Evolutionary conservation across 108 stramenopile genomes (phyloP).

Genomic region (Nitzschia sp.): DNA sequence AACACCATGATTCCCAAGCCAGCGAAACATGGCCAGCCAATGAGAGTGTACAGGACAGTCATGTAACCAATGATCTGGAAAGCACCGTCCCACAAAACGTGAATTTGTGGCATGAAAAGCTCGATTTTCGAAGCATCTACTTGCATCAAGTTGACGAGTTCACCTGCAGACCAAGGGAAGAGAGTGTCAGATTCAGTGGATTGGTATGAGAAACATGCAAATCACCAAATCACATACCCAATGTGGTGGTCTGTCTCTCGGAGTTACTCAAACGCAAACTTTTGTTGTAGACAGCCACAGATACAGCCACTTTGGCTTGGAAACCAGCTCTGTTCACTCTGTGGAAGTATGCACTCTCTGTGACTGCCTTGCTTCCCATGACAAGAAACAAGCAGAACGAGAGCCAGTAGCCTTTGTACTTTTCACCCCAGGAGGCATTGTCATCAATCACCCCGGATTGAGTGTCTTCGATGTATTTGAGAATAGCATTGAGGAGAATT

Average conservation of each 20-base stretch:
- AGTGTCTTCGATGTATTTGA: slow-evolving; percentile 59
- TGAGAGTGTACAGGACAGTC: slow-evolving; percentile 60
- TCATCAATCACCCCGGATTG: slow-evolving; percentile 50
- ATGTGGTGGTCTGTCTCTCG: slow-evolving; percentile 62
- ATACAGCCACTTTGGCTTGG: slow-evolving; percentile 54
- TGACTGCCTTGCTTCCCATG: slow-evolving; percentile 65
- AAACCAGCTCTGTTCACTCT: slow-evolving; percentile 45
- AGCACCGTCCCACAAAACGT: slow-evolving; percentile 75
- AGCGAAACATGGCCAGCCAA: slow-evolving; percentile 77
- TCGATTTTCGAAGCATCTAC: slow-evolving; percentile 89
- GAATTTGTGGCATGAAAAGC: slow-evolving; percentile 65
- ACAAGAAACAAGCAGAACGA: slow-evolving; percentile 53
- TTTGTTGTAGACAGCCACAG: slow-evolving; percentile 81
- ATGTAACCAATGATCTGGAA: slow-evolving; percentile 76
- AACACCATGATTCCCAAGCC: slow-evolving; percentile 76
- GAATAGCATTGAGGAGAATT: slow-evolving; percentile 58
- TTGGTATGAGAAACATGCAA: not conserved
- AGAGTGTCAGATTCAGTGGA: not conserved
- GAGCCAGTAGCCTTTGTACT: slow-evolving; percentile 74
- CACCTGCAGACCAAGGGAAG: slow-evolving; percentile 36
- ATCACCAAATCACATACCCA: slow-evolving; percentile 10
- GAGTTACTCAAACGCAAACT: slow-evolving; percentile 70
- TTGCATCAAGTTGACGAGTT: slow-evolving; percentile 90
- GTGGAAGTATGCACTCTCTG: slow-evolving; percentile 72
- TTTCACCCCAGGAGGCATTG: slow-evolving; percentile 41